Base-by-base conservation (phyloP, 2,329 filamentous ascomycete genomes). In the Aspergillus oerlinghausenensis region DNA sequence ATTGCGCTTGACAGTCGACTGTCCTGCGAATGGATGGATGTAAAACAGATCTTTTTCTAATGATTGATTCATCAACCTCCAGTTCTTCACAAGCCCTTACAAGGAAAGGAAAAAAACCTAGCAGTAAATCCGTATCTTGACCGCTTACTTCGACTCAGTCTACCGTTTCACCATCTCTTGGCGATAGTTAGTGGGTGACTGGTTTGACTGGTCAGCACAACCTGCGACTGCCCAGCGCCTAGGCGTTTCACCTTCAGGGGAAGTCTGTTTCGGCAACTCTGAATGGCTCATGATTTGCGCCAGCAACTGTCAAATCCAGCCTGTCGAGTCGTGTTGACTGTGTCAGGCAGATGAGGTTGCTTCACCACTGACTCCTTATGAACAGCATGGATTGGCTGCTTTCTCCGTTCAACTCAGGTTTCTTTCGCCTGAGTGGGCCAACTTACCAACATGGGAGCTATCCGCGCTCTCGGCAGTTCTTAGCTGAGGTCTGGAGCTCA, bases 311-410 rank as follows among this genome's bases (percentile, higher is more conserved):
- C 32, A 54, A 40, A 47, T 21, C 51, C 47, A 49, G 28, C 25
- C 14, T 25, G 48, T 51, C 52, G 47, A 51, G 49, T 23, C 45
- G 21, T 49, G 26, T 51, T 50, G 53, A 57, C 52, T 45, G 62
- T 64, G 57, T 64, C 60, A 61, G 57, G 42, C 58, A 63, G 51
- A 63, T 58, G 56, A 61, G 55, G 32, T 52, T 54, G 49, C 40
- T 17, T 11, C n/a, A 26, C 42, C 50, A 51, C 32, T 26, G 28
- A 51, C 26, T 56, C 49, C 47, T 23, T 50, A 23, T 17, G 17
- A 32, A 40, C 25, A 48, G 50, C 47, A 51, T 55, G 52, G 49
- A 57, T 57, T 54, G 42, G 29, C 43, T 32, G 28, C 51, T 25
- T 19, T 43, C 40, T 23, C 32, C 17, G 14, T 17, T n/a, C 32